A percentile compares a stretch with the other conserved stretches of the same genome.
phyloP scores from a whole-genome alignment of 2,329 filamentous ascomycete species.

The Aspergillus neotritici region DNA sequence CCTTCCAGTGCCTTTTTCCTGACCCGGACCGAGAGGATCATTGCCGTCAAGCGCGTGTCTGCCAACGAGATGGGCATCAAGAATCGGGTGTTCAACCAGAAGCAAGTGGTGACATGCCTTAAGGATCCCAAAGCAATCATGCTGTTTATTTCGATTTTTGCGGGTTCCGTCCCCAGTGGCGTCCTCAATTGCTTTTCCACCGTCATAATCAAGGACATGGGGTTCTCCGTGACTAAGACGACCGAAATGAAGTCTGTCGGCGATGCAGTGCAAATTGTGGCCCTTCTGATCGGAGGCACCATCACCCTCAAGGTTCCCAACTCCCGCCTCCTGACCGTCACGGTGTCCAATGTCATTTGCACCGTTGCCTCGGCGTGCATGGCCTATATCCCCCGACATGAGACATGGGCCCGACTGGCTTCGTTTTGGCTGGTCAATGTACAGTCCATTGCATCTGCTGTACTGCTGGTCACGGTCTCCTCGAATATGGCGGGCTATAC shows the following conservation, averaged over 20 bases:
- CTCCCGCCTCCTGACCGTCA: slow-evolving; percentile 24
- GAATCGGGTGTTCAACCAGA: slow-evolving; percentile 3
- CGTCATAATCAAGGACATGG: slow-evolving; percentile 32
- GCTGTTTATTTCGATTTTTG: slow-evolving; percentile 15
- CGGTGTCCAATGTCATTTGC: slow-evolving; percentile 32
- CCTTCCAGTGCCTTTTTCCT: slow-evolving; percentile 7
- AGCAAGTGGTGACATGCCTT: slow-evolving; percentile 3
- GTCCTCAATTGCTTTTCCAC: slow-evolving; percentile 36
- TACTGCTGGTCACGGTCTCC: slow-evolving; percentile 31
- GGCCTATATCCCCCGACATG: slow-evolving; percentile 28
- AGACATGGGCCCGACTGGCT: slow-evolving; percentile 33
- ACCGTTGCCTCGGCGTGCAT: slow-evolving; percentile 30
- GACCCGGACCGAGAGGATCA: slow-evolving; percentile 3
- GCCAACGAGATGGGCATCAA: slow-evolving; percentile 5
- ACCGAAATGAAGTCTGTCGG: slow-evolving; percentile 34
- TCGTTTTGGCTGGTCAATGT: slow-evolving; percentile 37
- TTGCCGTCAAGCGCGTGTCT: slow-evolving; percentile 5
- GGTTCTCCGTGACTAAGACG: slow-evolving; percentile 30
- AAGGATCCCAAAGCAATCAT: slow-evolving; percentile 9
- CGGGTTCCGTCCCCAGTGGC: slow-evolving; percentile 28
- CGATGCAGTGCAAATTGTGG: slow-evolving; percentile 36
- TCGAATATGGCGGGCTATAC: slow-evolving; percentile 38
- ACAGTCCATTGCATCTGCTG: slow-evolving; percentile 35
- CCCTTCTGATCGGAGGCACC: slow-evolving; percentile 30
- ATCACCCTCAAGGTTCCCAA: slow-evolving; percentile 34